Base-by-base conservation (phyloP, 345 rosid species). In the Isatis tinctoria region DNA sequence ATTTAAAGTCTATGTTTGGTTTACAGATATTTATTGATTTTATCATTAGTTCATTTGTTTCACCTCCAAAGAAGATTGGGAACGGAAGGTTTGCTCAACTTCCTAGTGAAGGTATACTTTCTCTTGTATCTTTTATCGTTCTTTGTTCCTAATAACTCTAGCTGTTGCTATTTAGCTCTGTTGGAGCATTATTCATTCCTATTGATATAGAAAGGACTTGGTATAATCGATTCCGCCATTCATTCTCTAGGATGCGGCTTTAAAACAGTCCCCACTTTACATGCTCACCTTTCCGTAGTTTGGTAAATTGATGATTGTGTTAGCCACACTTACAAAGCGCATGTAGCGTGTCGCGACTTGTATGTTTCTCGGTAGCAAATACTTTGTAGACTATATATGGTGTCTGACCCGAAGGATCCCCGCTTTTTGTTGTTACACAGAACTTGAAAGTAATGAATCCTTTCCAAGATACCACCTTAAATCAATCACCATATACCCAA, bases 11-110 rank as follows among this genome's bases (percentile, higher is more conserved):
- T 43, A 26, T 44, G 13, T 36, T 52, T 68, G 35, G 18, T 70
- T 45, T 2, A 72, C 93, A 94, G 99, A 87, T 78, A 82, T 88
- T 90, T 77, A 66, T 92, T 57, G 96, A 87, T 82, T 92, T 94
- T 67, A 54, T 94, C 65, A 74, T 20, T 78, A 70, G 65, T 60
- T 88, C 90, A 69, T 94, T 94, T 78, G 86, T 88, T 14, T 80
- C 85, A 59, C 52, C 67, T 70, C 72, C 75, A 49, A 80, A 49
- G 74, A 67, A 75, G 44, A 73, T 57, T 69, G 85, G 35, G 65
- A 85, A 52, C 65, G 43, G 72, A 70, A 74, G 72, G 72, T 70
- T 83, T 74, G 28, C 75, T 75, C 72, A 59, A 63, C 64, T 64
- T 60, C 69, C 78, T 66, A 10, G 66, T 37, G 83, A 85, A 79